phyloP scores from a whole-genome alignment of 164 flowering plant species.

The Chloranthus sessilifolius region DNA sequence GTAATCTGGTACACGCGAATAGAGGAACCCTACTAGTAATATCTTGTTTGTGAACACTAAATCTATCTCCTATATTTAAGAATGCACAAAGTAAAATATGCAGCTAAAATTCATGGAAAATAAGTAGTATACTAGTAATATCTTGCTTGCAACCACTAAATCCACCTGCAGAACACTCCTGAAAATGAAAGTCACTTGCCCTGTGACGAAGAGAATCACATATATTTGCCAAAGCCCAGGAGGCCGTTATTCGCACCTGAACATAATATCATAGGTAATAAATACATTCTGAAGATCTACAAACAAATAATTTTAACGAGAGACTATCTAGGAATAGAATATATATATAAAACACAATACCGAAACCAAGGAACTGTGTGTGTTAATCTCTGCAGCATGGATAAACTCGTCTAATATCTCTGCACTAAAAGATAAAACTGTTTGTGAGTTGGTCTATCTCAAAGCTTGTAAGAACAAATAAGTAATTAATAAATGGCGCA shows the following conservation, averaged over 20 bases:
- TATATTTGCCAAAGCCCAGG: constrained; percentile 94
- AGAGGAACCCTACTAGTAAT: no score
- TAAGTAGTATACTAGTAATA: background rate
- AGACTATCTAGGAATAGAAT: background rate
- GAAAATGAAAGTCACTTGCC: constrained; percentile 19
- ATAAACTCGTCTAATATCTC: constrained; percentile 59
- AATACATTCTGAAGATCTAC: background rate
- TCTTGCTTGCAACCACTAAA: background rate
- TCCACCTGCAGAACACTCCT: constrained; percentile 26
- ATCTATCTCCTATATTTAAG: no score
- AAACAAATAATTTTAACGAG: constrained; percentile 1
- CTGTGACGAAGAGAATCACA: constrained; percentile 69
- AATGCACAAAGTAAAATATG: no score
- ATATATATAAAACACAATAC: constrained; percentile 24
- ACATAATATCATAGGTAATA: constrained; percentile 6
- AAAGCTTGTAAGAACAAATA: background rate
- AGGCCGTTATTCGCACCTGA: constrained; percentile 84
- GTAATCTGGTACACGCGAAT: no score
- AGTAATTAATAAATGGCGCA: background rate
- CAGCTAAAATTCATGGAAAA: no score
- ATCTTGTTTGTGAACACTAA: no score
- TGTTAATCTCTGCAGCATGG: constrained; percentile 53
- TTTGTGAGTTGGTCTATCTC: constrained; percentile 1
- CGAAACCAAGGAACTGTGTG: constrained; percentile 49
- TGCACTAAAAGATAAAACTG: constrained; percentile 38